Conservation (phyloP, 148 eudicot genomes). For the Chenopodium berlandieri region DNA sequence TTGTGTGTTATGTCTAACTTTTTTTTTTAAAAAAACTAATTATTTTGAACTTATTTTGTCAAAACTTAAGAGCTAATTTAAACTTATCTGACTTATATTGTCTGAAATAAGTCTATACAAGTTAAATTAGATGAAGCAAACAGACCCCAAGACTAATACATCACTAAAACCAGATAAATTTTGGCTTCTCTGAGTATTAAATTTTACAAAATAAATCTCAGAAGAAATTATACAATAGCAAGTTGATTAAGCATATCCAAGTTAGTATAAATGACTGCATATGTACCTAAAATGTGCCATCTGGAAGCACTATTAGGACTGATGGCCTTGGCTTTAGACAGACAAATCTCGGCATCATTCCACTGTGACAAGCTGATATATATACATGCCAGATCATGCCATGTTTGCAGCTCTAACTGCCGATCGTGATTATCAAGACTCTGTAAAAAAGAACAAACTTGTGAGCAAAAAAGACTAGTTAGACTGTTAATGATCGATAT, state of each 20-base stretch:
- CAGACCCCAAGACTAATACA: not conserved
- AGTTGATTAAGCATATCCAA: not conserved
- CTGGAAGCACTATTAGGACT: constrained; percentile 55
- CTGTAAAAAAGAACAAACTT: constrained; percentile 38
- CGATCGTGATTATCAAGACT: constrained; percentile 28
- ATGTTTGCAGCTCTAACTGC: constrained; percentile 62
- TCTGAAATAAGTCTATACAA: too few relatives aligned
- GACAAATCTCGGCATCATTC: constrained; percentile 79
- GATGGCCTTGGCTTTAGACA: constrained; percentile 62
- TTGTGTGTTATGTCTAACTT: too few relatives aligned
- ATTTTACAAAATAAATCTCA: not conserved
- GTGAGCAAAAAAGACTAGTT: not conserved
- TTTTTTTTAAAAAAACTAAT: too few relatives aligned
- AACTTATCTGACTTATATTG: too few relatives aligned
- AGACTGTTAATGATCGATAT: not conserved
- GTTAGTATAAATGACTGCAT: not conserved
- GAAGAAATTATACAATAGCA: constrained; percentile 4
- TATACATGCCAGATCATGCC: constrained; percentile 75
- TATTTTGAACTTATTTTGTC: too few relatives aligned
- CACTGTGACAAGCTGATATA: constrained; percentile 69
- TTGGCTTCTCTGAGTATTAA: not conserved
- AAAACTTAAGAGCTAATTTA: too few relatives aligned
- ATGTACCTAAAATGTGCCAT: constrained; percentile 68
- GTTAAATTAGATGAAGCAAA: too few relatives aligned
- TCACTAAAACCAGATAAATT: not conserved